Base-by-base conservation (phyloP, 2,329 filamentous ascomycete species). In the Sporothrix phasma region DNA sequence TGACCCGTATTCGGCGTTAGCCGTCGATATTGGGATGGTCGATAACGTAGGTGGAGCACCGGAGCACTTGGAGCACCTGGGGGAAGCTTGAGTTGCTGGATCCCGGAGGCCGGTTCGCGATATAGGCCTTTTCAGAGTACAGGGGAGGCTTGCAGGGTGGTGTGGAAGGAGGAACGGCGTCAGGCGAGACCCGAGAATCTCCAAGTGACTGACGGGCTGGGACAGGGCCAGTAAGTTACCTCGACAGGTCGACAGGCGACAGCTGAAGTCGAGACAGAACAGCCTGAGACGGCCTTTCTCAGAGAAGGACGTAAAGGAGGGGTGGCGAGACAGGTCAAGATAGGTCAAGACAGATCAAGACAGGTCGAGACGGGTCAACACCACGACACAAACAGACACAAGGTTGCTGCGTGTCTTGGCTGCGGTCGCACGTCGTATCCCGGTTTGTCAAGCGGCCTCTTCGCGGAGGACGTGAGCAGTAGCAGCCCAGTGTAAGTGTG, bases 321-420 rank as follows among this genome's bases (percentile, higher is more conserved):
- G 17, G 34, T 31, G 17, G 22, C 6, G 17, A 19, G 29, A 54
- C 13, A 54, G 7, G 47, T 51, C 19, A 15, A n/a, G 31, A 54
- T n/a, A 54, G 29, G 37, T 41, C n/a, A 3, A 46, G 41, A 39
- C 24, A 47, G 6, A 43, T 45, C 58, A 10, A 47, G n/a, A 56
- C n/a, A 54, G 29, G 37, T 41, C n/a, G 5, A 46, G 41, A 39
- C 24, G 37, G 6, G 58, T 45, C 58, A 10, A 47, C 26, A 56
- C n/a, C 31, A 56, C 34, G 6, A 19, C 29, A 53, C 17, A 8
- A 53, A 19, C 43, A 51, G n/a, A 62, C 41, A 58, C 51, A 56
- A 39, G 41, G 41, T 46, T 47, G 41, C 49, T 63, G 61, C 41
- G 51, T 63, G 61, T 63, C 61, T 63, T 56, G 61, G 51, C 39